Conservation (phyloP, 805 yeast species). For the Lipomyces yamadae region DNA sequence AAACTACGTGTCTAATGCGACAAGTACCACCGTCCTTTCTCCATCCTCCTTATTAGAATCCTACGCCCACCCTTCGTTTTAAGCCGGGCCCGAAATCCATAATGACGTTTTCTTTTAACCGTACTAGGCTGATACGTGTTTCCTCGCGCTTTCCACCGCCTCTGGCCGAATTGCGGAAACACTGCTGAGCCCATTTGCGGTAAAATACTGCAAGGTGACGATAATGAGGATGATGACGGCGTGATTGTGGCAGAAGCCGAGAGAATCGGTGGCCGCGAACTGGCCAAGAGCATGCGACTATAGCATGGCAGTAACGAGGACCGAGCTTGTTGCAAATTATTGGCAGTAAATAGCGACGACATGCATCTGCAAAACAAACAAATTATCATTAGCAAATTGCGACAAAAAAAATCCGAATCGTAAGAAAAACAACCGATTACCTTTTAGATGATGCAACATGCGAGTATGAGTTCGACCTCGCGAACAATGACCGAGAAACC, state of each 20-base stretch:
- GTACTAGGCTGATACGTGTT: slow-evolving; percentile 95
- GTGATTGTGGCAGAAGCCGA: background rate
- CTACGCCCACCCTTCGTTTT: slow-evolving; percentile 75
- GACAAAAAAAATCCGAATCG: background rate
- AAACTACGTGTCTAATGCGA: slow-evolving; percentile 58
- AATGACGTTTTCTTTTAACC: slow-evolving; percentile 82
- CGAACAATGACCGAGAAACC: background rate
- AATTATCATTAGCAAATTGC: background rate
- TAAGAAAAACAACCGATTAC: background rate
- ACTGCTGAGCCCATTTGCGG: slow-evolving; percentile 3
- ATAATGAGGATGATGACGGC: background rate
- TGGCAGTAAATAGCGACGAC: slow-evolving; percentile 12
- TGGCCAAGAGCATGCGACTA: slow-evolving; percentile 11
- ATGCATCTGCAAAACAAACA: background rate
- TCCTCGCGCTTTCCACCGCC: slow-evolving; percentile 88
- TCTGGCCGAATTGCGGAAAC: slow-evolving; percentile 49
- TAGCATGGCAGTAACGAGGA: slow-evolving; percentile 11
- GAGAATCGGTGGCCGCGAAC: background rate
- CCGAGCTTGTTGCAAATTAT: slow-evolving; percentile 10
- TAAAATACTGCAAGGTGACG: background rate
- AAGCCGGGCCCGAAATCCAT: slow-evolving; percentile 87
- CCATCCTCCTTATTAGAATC: slow-evolving; percentile 74
- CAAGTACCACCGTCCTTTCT: slow-evolving; percentile 92
- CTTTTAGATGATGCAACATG: background rate
- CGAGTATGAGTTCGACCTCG: background rate